These are phyloP conservation scores for Aspergillus sp. DNA, from an alignment of 2,329 filamentous ascomycete genomes.

Conservation along the genomic window DNA sequence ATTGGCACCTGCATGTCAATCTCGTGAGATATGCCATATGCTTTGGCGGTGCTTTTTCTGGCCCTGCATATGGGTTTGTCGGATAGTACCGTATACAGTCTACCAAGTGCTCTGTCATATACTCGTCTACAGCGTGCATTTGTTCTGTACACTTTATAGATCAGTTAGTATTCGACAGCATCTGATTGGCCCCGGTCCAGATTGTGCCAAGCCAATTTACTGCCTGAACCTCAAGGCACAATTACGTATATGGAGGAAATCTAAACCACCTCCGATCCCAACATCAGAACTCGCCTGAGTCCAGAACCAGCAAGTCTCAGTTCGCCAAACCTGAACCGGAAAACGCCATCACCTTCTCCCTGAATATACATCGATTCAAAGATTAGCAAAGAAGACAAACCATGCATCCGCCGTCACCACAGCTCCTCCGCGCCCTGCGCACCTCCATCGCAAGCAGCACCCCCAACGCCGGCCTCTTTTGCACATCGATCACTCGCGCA, in stretches of 20 bases:
- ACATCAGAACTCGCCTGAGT: background rate
- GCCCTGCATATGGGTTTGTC: too few relatives aligned
- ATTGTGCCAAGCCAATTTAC: background rate
- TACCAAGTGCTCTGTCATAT: too few relatives aligned
- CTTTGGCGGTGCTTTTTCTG: too few relatives aligned
- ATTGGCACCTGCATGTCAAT: too few relatives aligned
- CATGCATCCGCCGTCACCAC: conserved; percentile 41
- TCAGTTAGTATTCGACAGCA: conserved; percentile 2
- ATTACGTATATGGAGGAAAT: background rate
- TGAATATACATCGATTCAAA: background rate
- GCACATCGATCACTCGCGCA: conserved; percentile 12
- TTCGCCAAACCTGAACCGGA: too few relatives aligned
- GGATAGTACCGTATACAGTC: too few relatives aligned
- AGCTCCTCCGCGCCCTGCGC: conserved; percentile 42
- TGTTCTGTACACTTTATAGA: too few relatives aligned
- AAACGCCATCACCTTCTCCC: background rate
- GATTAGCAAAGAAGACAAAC: background rate
- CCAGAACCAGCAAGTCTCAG: too few relatives aligned
- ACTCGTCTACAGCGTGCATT: too few relatives aligned
- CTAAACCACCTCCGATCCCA: background rate
- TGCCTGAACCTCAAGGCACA: background rate
- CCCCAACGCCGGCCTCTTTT: conserved; percentile 7
- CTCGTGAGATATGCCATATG: too few relatives aligned
- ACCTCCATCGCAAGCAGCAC: conserved; percentile 24
- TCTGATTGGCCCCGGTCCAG: conserved; percentile 1